Evolutionary conservation across 1,284 basidiomycete species (phyloP), one percentile per base, ranked within the genome.

Genomic region (Heliocybe sulcata): DNA sequence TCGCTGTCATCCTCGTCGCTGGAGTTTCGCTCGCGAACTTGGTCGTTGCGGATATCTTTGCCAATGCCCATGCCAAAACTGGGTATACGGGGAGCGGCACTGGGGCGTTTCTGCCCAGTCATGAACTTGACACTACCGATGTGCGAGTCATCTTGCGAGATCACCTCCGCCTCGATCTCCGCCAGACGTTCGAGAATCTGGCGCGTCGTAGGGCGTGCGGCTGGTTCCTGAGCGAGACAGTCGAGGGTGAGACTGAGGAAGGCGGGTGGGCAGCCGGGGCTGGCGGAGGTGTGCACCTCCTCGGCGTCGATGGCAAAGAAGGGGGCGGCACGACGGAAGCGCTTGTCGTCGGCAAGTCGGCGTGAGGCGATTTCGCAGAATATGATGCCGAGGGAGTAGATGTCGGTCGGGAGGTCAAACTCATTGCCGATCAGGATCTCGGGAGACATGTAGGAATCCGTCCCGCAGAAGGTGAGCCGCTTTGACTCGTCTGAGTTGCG

Each of bases 381-480:
- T 62, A 99, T 96, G 67, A 99, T 85, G 0, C 95, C 96, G 20
- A 98, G 81, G 4, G 93, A 95, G 69, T 92, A 98, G 11, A 98
- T 85, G 66, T 99, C 96, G 6, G 95, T 96, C 2, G 92, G 87
- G 6, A 98, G 81, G 65, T 92, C 90, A 64, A 98, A 98, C 63
- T 93, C 90, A 54, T 90, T 82, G 19, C 95, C 94, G 12, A 92
- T 77, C 6, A 98, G 75, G 62, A 99, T 97, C 70, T 98, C 96
- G 0, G 95, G 96, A 9, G 85, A 92, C 91, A 90, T 91, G 72
- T 92, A 93, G 2, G 90, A 89, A 65, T 98, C 95, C 0, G 95
- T 98, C 16, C 95, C 95, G 63, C 96, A 98, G 72, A 96, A 98
- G 0, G 92, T 97, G 63, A 98, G 85, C 20, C 94, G 81, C 64